These are phyloP conservation scores for Magnolia changhungtana DNA, from an alignment of 164 flowering plant species.

Conservation along the genomic window DNA sequence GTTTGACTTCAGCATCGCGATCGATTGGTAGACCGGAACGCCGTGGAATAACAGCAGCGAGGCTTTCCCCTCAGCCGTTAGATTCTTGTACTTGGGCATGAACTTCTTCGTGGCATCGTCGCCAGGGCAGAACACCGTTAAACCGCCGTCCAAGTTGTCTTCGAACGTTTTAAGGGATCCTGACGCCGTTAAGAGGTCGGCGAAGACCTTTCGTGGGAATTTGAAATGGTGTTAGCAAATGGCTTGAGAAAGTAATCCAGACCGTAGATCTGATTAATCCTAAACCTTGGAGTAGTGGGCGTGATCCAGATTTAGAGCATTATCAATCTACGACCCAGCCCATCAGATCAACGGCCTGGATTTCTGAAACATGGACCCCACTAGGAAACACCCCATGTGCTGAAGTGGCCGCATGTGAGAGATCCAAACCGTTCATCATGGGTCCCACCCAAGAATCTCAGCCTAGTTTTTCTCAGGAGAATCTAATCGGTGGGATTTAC, in stretches of 20 bases:
- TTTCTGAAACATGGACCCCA: too few relatives aligned
- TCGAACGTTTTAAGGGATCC: conserved; percentile 45
- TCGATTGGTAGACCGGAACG: conserved; percentile 32
- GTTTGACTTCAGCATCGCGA: conserved; percentile 37
- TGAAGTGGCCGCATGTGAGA: too few relatives aligned
- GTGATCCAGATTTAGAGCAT: too few relatives aligned
- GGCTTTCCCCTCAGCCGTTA: conserved; percentile 29
- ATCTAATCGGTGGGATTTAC: too few relatives aligned
- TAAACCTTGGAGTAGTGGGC: too few relatives aligned
- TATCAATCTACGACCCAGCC: too few relatives aligned
- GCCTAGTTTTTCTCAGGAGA: too few relatives aligned
- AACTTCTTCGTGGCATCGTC: conserved; percentile 27
- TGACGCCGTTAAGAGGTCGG: conserved; percentile 38
- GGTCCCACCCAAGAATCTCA: too few relatives aligned
- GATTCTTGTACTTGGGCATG: conserved; percentile 39
- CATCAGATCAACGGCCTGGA: too few relatives aligned
- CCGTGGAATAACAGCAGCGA: conserved; percentile 39
- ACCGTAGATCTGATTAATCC: neutral
- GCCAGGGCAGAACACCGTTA: conserved; percentile 35
- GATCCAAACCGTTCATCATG: too few relatives aligned
- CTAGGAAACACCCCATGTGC: too few relatives aligned
- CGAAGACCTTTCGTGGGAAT: conserved; percentile 29
- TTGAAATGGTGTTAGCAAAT: neutral
- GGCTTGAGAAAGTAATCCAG: neutral
- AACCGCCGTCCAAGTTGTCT: conserved; percentile 30